Evolutionary conservation across 495 filamentous ascomycete species (phyloP).

Genomic region (Niebla homalea): DNA sequence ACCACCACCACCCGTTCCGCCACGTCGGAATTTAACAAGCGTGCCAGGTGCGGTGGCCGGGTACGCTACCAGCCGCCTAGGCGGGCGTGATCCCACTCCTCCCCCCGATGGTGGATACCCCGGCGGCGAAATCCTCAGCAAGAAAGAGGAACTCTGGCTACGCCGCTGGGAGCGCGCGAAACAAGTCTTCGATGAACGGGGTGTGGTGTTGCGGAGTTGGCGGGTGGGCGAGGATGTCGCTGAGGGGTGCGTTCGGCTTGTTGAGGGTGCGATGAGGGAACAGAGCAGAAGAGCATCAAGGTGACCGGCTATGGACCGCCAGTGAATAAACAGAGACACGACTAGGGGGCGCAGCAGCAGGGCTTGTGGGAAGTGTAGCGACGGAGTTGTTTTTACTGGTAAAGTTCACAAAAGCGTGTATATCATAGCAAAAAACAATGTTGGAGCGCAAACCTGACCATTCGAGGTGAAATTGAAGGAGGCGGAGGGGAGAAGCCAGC

Average conservation of each 20-base stretch:
- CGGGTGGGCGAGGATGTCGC: conserved; percentile 68
- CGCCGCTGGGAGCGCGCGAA: conserved; percentile 65
- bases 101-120: background rate
- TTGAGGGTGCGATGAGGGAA: conserved; percentile 32
- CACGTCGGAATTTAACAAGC: conserved; percentile 18
- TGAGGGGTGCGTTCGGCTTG: conserved; percentile 39
- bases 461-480: too few species aligned
- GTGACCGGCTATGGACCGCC: too few species aligned
- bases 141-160: conserved; percentile 74
- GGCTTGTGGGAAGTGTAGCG: too few species aligned
- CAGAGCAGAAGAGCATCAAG: too few species aligned
- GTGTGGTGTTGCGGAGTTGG: conserved; percentile 74
- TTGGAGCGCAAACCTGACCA: too few species aligned
- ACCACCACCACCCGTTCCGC: conserved; percentile 18
- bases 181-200: conserved; percentile 48
- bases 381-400: too few species aligned
- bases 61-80: conserved; percentile 26
- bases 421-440: too few species aligned
- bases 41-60: conserved; percentile 32
- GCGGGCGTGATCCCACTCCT: background rate
- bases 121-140: conserved; percentile 33
- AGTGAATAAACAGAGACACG: too few species aligned
- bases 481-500: too few species aligned
- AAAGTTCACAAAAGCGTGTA: too few species aligned
- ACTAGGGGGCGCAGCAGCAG: too few species aligned